phyloP scores from a whole-genome alignment of 106 monocot species.

The Cymbidium sinense region DNA sequence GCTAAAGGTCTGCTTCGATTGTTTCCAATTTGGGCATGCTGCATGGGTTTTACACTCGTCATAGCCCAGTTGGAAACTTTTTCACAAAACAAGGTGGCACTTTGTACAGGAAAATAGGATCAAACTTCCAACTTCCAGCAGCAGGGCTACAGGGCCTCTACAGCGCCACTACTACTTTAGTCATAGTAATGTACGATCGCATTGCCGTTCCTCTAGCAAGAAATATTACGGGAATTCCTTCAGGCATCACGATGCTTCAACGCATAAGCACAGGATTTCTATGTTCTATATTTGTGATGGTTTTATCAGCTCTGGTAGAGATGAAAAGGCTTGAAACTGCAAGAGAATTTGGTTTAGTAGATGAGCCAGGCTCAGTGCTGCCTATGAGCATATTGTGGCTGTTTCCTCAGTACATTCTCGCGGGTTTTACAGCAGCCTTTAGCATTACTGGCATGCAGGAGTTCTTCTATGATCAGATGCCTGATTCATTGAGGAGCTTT shows the following conservation, averaged over 20 bases:
- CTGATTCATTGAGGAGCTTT: too few species aligned
- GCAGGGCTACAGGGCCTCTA: not conserved
- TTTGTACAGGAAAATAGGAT: too few species aligned
- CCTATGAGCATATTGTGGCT: not conserved
- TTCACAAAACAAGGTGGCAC: conserved; percentile 8
- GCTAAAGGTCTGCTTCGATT: too few species aligned
- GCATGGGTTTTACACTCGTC: too few species aligned
- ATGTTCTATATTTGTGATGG: not conserved
- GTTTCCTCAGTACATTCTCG: too few species aligned
- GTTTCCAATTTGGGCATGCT: too few species aligned
- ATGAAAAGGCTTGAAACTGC: too few species aligned
- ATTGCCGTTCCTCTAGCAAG: too few species aligned
- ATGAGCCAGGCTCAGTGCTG: not conserved
- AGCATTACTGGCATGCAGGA: too few species aligned
- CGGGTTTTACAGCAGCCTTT: too few species aligned
- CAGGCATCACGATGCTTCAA: too few species aligned
- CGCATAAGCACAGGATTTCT: not conserved
- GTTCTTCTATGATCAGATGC: too few species aligned
- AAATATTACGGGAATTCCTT: not conserved
- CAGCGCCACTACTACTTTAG: not conserved
- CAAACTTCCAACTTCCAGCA: conserved; percentile 5
- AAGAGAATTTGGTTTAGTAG: conserved; percentile 1
- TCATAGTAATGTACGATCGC: not conserved
- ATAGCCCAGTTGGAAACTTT: not conserved
- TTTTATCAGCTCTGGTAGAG: not conserved